These are phyloP conservation scores for Stachybotrys elegans DNA, from an alignment of 2,329 filamentous ascomycete species.

Conservation along the genomic window DNA sequence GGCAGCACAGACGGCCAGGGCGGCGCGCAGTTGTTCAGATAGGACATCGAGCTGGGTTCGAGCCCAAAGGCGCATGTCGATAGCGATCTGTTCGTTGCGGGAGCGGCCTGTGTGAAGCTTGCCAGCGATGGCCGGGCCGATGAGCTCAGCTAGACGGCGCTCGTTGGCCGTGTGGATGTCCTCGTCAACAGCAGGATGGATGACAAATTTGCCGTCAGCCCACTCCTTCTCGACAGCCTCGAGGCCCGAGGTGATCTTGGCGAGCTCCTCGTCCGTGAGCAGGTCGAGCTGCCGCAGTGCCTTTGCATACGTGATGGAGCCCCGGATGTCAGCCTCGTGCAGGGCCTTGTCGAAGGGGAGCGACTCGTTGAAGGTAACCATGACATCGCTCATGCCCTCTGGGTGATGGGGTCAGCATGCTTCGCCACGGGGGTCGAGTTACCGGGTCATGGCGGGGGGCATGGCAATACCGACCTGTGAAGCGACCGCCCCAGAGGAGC, in stretches of 20 bases:
- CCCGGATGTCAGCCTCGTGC: constrained; percentile 61
- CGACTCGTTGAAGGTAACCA: constrained; percentile 55
- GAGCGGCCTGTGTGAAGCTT: constrained; percentile 68
- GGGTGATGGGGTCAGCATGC: constrained; percentile 26
- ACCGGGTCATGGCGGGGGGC: no score
- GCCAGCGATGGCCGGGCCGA: constrained; percentile 64
- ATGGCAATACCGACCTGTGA: constrained; percentile 46
- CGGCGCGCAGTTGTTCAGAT: constrained; percentile 16
- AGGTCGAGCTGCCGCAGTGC: constrained; percentile 59
- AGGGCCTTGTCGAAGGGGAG: constrained; percentile 61
- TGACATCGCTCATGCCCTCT: constrained; percentile 12
- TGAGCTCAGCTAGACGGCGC: constrained; percentile 59
- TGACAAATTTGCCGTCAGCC: constrained; percentile 18
- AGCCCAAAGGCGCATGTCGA: constrained; percentile 67
- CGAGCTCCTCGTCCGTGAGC: constrained; percentile 56
- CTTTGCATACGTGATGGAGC: constrained; percentile 60
- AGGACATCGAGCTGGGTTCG: constrained; percentile 18
- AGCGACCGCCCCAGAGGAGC: not conserved
- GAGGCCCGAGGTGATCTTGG: constrained; percentile 57
- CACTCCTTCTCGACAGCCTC: constrained; percentile 27
- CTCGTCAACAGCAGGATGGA: constrained; percentile 16
- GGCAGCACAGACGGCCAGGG: constrained; percentile 14
- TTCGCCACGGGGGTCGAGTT: not conserved
- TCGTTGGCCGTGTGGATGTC: constrained; percentile 49
- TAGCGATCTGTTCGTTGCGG: constrained; percentile 69